Evolutionary conservation across 352 stramenopile species (phyloP).

Genomic region (Pythium vanterpoolii): DNA sequence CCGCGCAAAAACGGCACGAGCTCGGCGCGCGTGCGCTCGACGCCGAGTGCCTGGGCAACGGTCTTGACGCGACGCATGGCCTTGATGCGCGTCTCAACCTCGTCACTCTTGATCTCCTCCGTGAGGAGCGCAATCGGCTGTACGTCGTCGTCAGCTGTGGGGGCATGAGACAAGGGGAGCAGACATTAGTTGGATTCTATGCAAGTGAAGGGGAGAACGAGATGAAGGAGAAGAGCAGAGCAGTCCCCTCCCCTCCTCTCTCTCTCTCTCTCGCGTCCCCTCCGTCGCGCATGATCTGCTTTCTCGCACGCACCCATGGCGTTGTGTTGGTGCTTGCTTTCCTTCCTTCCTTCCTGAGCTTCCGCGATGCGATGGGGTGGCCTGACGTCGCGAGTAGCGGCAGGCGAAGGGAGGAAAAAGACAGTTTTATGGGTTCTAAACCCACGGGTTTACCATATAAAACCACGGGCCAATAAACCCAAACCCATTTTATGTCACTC

Average conservation of each 20-base stretch:
- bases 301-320: constrained; percentile 12
- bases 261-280: neutral
- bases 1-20: constrained; percentile 89
- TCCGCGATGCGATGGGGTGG: constrained; percentile 7
- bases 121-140: constrained; percentile 89
- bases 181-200: neutral
- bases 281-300: neutral
- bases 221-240: neutral
- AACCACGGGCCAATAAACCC: constrained; percentile 1
- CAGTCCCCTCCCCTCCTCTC: neutral
- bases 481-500: constrained; percentile 14
- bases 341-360: constrained; percentile 12
- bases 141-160: constrained; percentile 66
- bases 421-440: constrained; percentile 20
- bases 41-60: constrained; percentile 88
- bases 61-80: constrained; percentile 91
- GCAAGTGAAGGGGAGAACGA: neutral
- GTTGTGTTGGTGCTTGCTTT: neutral
- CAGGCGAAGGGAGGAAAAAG: constrained; percentile 23
- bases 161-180: neutral
- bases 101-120: constrained; percentile 90
- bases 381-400: constrained; percentile 12
- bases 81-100: constrained; percentile 92
- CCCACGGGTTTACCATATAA: too few relatives aligned
- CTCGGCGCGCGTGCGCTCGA: constrained; percentile 73